These are phyloP conservation scores for Colletotrichum tamarilloi DNA, from an alignment of 2,329 filamentous ascomycete species.

Conservation along the genomic window DNA sequence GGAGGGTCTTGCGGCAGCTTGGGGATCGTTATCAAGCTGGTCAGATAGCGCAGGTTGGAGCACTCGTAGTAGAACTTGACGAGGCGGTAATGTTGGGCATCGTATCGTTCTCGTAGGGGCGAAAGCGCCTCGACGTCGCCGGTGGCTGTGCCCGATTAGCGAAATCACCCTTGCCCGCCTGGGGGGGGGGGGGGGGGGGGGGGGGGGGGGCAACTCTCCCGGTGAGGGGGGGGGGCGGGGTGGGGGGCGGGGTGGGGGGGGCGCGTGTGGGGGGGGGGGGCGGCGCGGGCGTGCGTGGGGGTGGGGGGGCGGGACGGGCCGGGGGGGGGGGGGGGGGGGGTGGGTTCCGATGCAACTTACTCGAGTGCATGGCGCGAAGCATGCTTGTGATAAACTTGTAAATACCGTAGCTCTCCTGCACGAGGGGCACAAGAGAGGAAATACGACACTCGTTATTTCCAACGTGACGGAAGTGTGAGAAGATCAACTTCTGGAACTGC, in stretches of 20 bases:
- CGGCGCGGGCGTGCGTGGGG: too few relatives aligned
- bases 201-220: too few relatives aligned
- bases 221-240: background rate
- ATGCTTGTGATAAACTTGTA: slow-evolving; percentile 99
- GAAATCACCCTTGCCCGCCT: slow-evolving; percentile 8
- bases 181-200: background rate
- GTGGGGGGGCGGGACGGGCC: too few relatives aligned
- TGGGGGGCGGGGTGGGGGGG: background rate
- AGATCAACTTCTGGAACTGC: slow-evolving; percentile 97
- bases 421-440: slow-evolving; percentile 89
- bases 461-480: slow-evolving; percentile 92
- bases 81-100: slow-evolving; percentile 95
- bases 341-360: slow-evolving; percentile 60
- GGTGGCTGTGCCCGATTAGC: slow-evolving; percentile 67
- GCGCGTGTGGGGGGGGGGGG: too few relatives aligned
- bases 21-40: slow-evolving; percentile 94
- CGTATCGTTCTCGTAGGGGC: slow-evolving; percentile 87
- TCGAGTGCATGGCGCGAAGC: slow-evolving; percentile 96
- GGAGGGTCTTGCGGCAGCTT: slow-evolving; percentile 96
- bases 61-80: slow-evolving; percentile 99
- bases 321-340: background rate
- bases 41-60: slow-evolving; percentile 95
- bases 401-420: slow-evolving; percentile 98
- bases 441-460: slow-evolving; percentile 98
- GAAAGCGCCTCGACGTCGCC: slow-evolving; percentile 94